These are phyloP conservation scores for Calonectria leucothoes DNA, from an alignment of 2,329 filamentous ascomycete species.

Conservation along the genomic window DNA sequence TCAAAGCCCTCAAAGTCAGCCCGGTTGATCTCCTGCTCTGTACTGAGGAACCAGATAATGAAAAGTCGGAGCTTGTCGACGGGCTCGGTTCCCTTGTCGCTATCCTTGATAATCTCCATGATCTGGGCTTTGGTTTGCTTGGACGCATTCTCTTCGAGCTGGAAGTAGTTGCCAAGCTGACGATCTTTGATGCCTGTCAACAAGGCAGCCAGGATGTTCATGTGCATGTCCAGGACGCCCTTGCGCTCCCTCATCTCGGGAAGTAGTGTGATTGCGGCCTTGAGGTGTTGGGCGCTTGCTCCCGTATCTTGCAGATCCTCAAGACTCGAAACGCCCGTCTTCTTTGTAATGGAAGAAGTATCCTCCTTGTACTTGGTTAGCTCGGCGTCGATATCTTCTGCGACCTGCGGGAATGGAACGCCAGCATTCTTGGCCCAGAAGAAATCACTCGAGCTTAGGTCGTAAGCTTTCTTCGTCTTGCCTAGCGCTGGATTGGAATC, in stretches of 20 bases:
- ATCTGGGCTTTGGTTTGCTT: constrained; percentile 93
- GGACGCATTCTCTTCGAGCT: constrained; percentile 91
- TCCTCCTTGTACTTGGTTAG: constrained; percentile 96
- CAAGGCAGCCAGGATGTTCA: constrained; percentile 91
- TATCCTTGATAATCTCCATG: constrained; percentile 84
- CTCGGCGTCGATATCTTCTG: constrained; percentile 95
- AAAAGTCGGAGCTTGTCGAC: constrained; percentile 93
- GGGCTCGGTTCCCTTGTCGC: constrained; percentile 84
- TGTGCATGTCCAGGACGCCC: constrained; percentile 95
- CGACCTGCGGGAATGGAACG: constrained; percentile 92
- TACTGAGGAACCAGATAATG: constrained; percentile 96
- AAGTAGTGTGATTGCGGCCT: constrained; percentile 92
- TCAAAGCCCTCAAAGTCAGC: constrained; percentile 88
- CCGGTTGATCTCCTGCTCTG: constrained; percentile 86
- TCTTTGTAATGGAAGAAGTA: constrained; percentile 92
- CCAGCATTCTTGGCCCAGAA: constrained; percentile 97
- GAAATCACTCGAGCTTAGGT: constrained; percentile 89
- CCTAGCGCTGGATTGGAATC: constrained; percentile 80
- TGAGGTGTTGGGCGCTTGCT: constrained; percentile 92
- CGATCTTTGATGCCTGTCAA: constrained; percentile 88
- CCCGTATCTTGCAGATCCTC: constrained; percentile 93
- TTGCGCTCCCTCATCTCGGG: constrained; percentile 95
- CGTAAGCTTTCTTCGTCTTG: constrained; percentile 87
- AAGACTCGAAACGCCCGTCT: constrained; percentile 91
- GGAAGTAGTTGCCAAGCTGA: constrained; percentile 95